Conservation (phyloP, 495 filamentous ascomycete genomes). For the Xylaria acuta region DNA sequence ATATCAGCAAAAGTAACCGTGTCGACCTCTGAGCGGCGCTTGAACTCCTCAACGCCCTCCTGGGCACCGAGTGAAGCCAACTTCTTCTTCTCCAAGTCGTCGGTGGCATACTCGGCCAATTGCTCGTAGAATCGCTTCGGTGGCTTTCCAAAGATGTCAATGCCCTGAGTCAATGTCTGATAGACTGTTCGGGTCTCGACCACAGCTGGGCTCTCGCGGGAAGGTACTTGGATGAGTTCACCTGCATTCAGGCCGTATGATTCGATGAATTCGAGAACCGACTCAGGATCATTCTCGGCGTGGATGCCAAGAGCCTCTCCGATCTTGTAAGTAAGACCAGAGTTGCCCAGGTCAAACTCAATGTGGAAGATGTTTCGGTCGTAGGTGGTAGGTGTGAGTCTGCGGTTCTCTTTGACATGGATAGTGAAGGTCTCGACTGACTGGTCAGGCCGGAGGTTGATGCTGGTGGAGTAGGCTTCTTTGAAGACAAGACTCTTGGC, state of each 20-base stretch:
- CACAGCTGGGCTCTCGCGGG: constrained; percentile 76
- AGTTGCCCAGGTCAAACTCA: constrained; percentile 92
- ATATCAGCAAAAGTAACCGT: constrained; percentile 92
- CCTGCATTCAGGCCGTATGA: constrained; percentile 84
- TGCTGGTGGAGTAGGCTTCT: constrained; percentile 83
- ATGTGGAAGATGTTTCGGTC: constrained; percentile 99
- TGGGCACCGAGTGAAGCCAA: constrained; percentile 78
- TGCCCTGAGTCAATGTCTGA: constrained; percentile 89
- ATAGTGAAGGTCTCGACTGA: constrained; percentile 84
- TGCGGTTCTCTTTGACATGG: constrained; percentile 91
- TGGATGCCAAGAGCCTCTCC: constrained; percentile 98
- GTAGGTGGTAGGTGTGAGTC: constrained; percentile 86
- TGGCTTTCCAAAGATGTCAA: constrained; percentile 96
- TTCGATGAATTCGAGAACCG: constrained; percentile 84
- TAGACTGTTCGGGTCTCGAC: constrained; percentile 92
- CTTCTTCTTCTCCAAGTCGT: constrained; percentile 80
- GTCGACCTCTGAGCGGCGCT: constrained; percentile 90
- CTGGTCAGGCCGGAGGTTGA: constrained; percentile 81
- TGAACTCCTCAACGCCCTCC: constrained; percentile 92
- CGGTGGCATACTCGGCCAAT: constrained; percentile 82
- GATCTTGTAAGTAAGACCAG: constrained; percentile 93
- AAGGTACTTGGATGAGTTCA: constrained; percentile 87
- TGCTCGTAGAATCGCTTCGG: constrained; percentile 97
- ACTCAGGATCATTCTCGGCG: constrained; percentile 82
- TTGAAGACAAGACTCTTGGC: constrained; percentile 92